Evolutionary conservation across 2,329 filamentous ascomycete species (phyloP).

Genomic region (Aspergillus puulaauensis): DNA sequence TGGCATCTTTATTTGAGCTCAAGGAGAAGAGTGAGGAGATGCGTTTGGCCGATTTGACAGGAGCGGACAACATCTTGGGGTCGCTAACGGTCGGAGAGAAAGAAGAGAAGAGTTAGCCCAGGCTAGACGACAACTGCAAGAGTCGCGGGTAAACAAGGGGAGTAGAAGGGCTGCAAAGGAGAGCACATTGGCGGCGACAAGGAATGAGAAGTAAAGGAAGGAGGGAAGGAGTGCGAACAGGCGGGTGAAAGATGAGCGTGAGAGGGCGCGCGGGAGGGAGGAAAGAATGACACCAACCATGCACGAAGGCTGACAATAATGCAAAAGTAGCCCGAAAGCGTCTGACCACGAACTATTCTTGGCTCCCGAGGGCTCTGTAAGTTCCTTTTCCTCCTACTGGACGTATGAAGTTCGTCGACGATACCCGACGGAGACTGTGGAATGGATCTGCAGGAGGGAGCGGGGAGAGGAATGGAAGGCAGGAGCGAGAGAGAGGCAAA

Average conservation of each 20-base stretch:
- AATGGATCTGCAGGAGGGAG: slow-evolving; percentile 42
- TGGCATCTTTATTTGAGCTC: slow-evolving; percentile 36
- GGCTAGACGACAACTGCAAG: neutral
- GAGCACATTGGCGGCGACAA: neutral
- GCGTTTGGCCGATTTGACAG: slow-evolving; percentile 44
- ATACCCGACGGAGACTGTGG: slow-evolving; percentile 18
- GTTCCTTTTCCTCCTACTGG: slow-evolving; percentile 6
- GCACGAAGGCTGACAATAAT: slow-evolving; percentile 10
- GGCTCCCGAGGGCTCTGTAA: neutral
- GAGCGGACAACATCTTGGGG: slow-evolving; percentile 40
- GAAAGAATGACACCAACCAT: slow-evolving; percentile 23
- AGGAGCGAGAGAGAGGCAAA: neutral
- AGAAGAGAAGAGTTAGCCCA: neutral
- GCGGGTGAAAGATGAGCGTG: neutral
- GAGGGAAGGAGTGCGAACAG: neutral
- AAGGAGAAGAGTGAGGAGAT: slow-evolving; percentile 48
- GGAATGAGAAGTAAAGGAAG: slow-evolving; percentile 12
- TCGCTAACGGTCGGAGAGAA: neutral
- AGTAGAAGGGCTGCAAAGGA: neutral
- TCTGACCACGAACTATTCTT: slow-evolving; percentile 1
- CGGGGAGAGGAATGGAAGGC: slow-evolving; percentile 10
- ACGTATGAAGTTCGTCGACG: slow-evolving; percentile 5
- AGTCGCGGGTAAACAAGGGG: neutral
- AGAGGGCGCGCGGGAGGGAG: slow-evolving; percentile 8
- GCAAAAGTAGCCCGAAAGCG: neutral